A percentile compares a stretch with the other conserved stretches of the same genome.
Conservation (phyloP, 208 protist species). For the Sergeia podlipaevii region DNA sequence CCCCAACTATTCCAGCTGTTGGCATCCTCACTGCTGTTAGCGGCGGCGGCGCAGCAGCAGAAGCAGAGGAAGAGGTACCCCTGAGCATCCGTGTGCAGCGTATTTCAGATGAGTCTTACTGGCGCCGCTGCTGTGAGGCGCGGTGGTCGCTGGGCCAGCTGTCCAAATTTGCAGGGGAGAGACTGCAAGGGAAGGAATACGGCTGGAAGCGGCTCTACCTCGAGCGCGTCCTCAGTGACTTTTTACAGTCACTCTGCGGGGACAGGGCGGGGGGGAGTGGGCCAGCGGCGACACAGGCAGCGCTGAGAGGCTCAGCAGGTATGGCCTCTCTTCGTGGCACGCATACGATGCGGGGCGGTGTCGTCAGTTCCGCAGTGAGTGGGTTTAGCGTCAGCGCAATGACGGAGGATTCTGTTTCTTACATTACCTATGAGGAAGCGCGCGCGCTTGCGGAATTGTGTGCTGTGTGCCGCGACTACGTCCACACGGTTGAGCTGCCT, state of each 20-base stretch:
- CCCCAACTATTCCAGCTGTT: too few species aligned
- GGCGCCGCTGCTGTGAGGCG: constrained; percentile 71
- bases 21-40: too few species aligned
- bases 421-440: constrained; percentile 23
- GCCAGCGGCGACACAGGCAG: too few species aligned
- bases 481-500: constrained; percentile 59
- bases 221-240: constrained; percentile 71
- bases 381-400: neutral
- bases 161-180: constrained; percentile 27
- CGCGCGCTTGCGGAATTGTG: constrained; percentile 52
- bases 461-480: constrained; percentile 59
- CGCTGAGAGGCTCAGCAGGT: too few species aligned
- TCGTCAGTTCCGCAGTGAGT: constrained; percentile 1
- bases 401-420: constrained; percentile 13
- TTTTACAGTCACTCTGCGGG: constrained; percentile 38
- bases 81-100: constrained; percentile 46
- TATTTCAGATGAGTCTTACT: constrained; percentile 29
- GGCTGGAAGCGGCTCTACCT: constrained; percentile 88
- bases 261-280: neutral
- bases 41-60: too few species aligned
- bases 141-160: constrained; percentile 86
- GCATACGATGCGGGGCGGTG: too few species aligned
- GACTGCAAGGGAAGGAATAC: constrained; percentile 27
- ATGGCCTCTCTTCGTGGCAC: too few species aligned
- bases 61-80: constrained; percentile 40